phyloP scores from a whole-genome alignment of 2,329 filamentous ascomycete species.

The Aspergillus transmontanensis region DNA sequence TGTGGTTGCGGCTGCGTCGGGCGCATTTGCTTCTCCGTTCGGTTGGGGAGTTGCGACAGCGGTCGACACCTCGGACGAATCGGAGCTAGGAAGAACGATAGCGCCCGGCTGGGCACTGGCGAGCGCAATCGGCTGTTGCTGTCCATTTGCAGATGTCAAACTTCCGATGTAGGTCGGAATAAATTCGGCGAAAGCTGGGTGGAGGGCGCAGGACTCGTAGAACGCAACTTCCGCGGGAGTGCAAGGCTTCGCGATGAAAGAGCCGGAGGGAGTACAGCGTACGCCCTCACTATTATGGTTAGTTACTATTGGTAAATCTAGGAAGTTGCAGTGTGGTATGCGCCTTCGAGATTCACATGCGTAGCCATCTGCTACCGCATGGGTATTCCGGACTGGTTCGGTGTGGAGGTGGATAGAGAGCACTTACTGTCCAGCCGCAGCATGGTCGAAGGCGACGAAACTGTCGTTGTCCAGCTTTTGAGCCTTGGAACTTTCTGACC shows the following conservation, averaged over 20 bases:
- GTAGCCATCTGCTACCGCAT: background rate
- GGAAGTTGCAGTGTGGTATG: background rate
- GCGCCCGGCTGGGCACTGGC: slow-evolving; percentile 53
- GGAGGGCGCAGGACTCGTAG: slow-evolving; percentile 73
- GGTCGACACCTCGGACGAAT: slow-evolving; percentile 21
- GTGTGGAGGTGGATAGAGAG: background rate
- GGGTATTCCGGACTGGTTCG: background rate
- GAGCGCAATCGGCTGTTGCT: slow-evolving; percentile 36
- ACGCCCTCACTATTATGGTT: slow-evolving; percentile 75
- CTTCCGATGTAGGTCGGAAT: slow-evolving; percentile 87
- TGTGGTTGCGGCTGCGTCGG: slow-evolving; percentile 16
- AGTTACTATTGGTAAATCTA: background rate
- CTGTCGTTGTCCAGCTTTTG: slow-evolving; percentile 41
- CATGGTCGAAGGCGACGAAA: slow-evolving; percentile 49
- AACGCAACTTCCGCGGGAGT: slow-evolving; percentile 83
- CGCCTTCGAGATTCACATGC: background rate
- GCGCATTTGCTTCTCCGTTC: slow-evolving; percentile 15
- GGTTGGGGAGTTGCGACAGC: slow-evolving; percentile 16
- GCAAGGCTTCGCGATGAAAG: slow-evolving; percentile 92
- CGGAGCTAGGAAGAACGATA: slow-evolving; percentile 29
- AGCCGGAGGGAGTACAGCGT: slow-evolving; percentile 78
- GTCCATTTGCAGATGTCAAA: slow-evolving; percentile 65
- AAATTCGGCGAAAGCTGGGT: slow-evolving; percentile 74
- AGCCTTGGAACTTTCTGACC: slow-evolving; percentile 35
- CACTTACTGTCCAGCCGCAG: slow-evolving; percentile 54